Percentiles rank a stretch among this genome's conserved stretches.
Evolutionary conservation across 306 rosid species (phyloP).

Genomic region (Castanospermum australe): DNA sequence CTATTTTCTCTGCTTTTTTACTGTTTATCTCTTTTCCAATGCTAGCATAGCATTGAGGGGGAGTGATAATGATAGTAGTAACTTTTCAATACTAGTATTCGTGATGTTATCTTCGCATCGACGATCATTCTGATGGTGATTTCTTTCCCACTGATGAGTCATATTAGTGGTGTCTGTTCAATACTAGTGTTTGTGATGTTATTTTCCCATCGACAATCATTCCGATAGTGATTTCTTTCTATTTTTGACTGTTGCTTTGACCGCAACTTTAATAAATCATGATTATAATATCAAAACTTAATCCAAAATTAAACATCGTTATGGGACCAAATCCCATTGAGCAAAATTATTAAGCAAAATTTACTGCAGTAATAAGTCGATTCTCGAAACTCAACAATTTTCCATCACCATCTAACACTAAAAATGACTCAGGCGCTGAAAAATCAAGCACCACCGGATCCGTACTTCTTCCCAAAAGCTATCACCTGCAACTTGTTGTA

Average conservation of each 20-base stretch:
- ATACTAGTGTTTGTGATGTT: too few species aligned
- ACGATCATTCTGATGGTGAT: too few species aligned
- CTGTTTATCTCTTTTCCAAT: too few species aligned
- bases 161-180: too few species aligned
- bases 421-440: not conserved
- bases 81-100: too few species aligned
- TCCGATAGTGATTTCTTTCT: too few species aligned
- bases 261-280: constrained; percentile 43
- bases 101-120: too few species aligned
- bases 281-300: constrained; percentile 28
- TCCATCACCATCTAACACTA: constrained; percentile 54
- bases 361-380: constrained; percentile 34
- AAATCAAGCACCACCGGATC: constrained; percentile 69
- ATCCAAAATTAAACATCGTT: constrained; percentile 22
- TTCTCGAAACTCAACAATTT: constrained; percentile 41
- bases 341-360: constrained; percentile 60
- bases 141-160: too few species aligned
- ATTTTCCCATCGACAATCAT: too few species aligned
- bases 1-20: too few species aligned
- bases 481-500: constrained; percentile 80
- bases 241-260: constrained; percentile 32
- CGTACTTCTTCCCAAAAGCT: constrained; percentile 74
- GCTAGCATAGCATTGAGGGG: too few species aligned
- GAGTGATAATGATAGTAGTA: too few species aligned
- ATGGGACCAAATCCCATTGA: constrained; percentile 45